A percentile compares a stretch with the other conserved stretches of the same genome.
phyloP scores from a whole-genome alignment of 1,284 basidiomycete species.

The Coriolopsis trogii region DNA sequence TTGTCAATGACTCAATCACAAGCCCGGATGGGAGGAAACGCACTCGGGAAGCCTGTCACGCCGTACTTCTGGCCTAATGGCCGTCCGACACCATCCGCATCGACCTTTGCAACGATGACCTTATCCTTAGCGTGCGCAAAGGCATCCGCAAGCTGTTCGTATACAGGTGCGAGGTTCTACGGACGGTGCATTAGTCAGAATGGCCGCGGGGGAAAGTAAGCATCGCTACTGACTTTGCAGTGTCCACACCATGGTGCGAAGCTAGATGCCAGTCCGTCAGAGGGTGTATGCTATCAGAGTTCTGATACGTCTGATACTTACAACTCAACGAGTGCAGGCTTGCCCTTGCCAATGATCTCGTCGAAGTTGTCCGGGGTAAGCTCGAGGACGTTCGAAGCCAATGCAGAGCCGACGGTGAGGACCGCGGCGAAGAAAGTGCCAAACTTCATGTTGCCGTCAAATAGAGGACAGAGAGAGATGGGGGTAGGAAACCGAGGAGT shows the following conservation, averaged over 20 bases:
- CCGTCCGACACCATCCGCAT: conserved; percentile 87
- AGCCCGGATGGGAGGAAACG: conserved; percentile 28
- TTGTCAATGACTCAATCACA: background rate
- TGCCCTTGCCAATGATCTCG: conserved; percentile 71
- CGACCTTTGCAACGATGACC: conserved; percentile 90
- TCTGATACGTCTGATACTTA: conserved; percentile 47
- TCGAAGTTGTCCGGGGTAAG: conserved; percentile 81
- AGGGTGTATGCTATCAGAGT: too few species aligned
- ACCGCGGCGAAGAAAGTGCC: conserved; percentile 56
- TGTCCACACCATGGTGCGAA: conserved; percentile 89
- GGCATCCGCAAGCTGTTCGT: conserved; percentile 89
- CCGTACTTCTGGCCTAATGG: conserved; percentile 73
- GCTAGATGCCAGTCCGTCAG: conserved; percentile 42
- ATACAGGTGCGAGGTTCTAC: conserved; percentile 84
- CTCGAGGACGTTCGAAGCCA: conserved; percentile 83
- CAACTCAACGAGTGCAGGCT: conserved; percentile 89
- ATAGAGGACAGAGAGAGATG: conserved; percentile 55
- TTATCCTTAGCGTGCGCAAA: conserved; percentile 79
- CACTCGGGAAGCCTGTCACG: conserved; percentile 88
- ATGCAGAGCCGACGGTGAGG: conserved; percentile 54
- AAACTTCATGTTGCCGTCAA: conserved; percentile 32
- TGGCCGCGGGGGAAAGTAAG: background rate
- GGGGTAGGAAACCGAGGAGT: conserved; percentile 17
- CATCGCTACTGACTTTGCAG: conserved; percentile 63
- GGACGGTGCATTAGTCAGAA: conserved; percentile 1